Evolutionary conservation across 2,329 filamentous ascomycete species (phyloP).

Genomic region (Karstenula rhodostoma): DNA sequence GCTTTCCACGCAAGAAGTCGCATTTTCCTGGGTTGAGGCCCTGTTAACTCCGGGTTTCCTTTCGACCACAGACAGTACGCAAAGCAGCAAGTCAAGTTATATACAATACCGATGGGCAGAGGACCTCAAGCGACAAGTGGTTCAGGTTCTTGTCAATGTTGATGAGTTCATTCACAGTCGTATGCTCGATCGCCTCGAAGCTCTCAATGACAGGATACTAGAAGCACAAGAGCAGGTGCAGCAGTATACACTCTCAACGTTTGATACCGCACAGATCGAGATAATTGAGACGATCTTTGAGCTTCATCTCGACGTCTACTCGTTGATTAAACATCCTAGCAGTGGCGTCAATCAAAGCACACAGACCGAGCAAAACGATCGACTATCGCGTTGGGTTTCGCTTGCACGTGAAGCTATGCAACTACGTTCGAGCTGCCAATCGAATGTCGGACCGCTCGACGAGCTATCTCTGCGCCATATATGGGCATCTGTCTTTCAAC

Average conservation of each 20-base stretch:
- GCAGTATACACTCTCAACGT: constrained; percentile 31
- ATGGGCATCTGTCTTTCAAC: constrained; percentile 71
- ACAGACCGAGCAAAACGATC: constrained; percentile 64
- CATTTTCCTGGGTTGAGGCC: constrained; percentile 62
- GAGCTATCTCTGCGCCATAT: constrained; percentile 67
- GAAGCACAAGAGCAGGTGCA: constrained; percentile 24
- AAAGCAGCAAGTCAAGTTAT: constrained; percentile 57
- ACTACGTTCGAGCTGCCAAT: constrained; percentile 36
- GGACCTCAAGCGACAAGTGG: constrained; percentile 62
- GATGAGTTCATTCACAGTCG: constrained; percentile 62
- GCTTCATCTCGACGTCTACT: constrained; percentile 72
- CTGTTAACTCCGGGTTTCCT: constrained; percentile 56
- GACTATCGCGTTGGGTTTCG: constrained; percentile 67
- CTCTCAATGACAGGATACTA: constrained; percentile 40
- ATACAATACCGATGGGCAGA: constrained; percentile 63
- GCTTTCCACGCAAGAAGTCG: constrained; percentile 60
- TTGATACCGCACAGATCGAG: constrained; percentile 55
- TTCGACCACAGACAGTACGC: constrained; percentile 21
- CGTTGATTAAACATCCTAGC: constrained; percentile 67
- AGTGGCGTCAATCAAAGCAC: constrained; percentile 63
- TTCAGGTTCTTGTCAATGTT: constrained; percentile 61
- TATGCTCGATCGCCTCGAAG: constrained; percentile 46
- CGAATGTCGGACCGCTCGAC: constrained; percentile 36
- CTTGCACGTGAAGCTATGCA: constrained; percentile 65
- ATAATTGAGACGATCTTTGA: constrained; percentile 70